Evolutionary conservation across 2,329 filamentous ascomycete genomes (phyloP).

Genomic region (Myrmaecium sp.): DNA sequence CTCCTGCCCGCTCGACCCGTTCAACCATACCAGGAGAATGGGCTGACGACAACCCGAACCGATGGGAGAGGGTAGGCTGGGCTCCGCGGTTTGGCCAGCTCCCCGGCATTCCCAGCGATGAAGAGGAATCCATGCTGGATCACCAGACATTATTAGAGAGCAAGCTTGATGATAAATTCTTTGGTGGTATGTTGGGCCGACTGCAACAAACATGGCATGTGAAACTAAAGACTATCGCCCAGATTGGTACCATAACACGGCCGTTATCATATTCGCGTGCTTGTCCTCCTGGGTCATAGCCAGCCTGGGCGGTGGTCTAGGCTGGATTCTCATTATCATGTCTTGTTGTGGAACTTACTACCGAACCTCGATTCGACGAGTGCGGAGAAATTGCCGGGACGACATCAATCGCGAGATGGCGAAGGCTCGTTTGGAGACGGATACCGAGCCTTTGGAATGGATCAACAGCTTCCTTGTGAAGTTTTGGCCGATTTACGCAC

Average conservation of each 20-base stretch:
- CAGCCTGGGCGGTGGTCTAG: constrained; percentile 74
- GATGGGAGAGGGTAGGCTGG: constrained; percentile 56
- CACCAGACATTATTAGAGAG: constrained; percentile 78
- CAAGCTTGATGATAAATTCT: constrained; percentile 75
- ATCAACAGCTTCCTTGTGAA: constrained; percentile 98
- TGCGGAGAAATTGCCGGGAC: constrained; percentile 89
- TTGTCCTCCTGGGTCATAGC: constrained; percentile 81
- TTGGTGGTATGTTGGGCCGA: constrained; percentile 45
- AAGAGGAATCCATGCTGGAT: constrained; percentile 54
- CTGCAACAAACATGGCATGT: no score
- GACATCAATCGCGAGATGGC: constrained; percentile 81
- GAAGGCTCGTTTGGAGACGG: constrained; percentile 73
- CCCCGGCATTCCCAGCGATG: constrained; percentile 30
- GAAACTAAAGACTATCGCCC: constrained; percentile 1
- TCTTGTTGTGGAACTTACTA: constrained; percentile 88
- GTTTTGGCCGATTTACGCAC: constrained; percentile 98
- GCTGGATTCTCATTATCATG: constrained; percentile 89
- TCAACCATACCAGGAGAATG: constrained; percentile 20
- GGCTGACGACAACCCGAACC: constrained; percentile 36
- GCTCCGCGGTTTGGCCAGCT: constrained; percentile 59
- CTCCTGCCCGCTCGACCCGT: constrained; percentile 20
- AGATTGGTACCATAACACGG: constrained; percentile 98
- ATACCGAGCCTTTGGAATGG: constrained; percentile 90
- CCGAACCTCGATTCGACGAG: constrained; percentile 80
- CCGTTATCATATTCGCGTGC: constrained; percentile 84